phyloP scores from a whole-genome alignment of 805 yeast species.

The Candida silvicultrix region DNA sequence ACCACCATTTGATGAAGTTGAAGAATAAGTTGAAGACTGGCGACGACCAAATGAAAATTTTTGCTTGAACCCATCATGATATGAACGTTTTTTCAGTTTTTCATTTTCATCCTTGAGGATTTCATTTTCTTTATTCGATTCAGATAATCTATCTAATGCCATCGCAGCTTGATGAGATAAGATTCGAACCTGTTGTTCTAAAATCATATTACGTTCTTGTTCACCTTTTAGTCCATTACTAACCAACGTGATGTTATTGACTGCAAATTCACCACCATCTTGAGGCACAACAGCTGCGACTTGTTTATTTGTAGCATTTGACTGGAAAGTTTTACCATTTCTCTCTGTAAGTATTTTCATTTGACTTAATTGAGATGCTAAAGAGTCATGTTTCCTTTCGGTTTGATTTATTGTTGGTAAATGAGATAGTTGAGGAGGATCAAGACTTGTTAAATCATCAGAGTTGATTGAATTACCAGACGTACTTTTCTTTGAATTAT shows the following conservation, averaged over 20 bases:
- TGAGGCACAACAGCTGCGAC: no score
- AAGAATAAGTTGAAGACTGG: slow-evolving; percentile 9
- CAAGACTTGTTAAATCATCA: slow-evolving; percentile 2
- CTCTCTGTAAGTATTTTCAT: slow-evolving; percentile 1
- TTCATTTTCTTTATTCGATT: slow-evolving; percentile 15
- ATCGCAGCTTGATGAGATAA: slow-evolving; percentile 20
- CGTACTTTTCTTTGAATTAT: slow-evolving; percentile 1
- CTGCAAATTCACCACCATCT: slow-evolving; percentile 8
- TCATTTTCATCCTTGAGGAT: slow-evolving; percentile 12
- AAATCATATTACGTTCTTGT: slow-evolving; percentile 18
- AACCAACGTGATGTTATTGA: slow-evolving; percentile 7
- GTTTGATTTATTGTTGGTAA: neutral
- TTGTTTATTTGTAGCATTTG: slow-evolving; percentile 5
- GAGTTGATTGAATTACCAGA: neutral
- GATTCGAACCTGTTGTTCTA: slow-evolving; percentile 21
- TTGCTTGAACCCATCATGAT: slow-evolving; percentile 1
- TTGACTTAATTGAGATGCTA: neutral
- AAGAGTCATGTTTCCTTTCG: neutral
- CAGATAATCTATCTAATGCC: slow-evolving; percentile 20
- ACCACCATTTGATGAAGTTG: slow-evolving; percentile 1
- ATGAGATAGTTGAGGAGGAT: slow-evolving; percentile 1
- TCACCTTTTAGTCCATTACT: slow-evolving; percentile 18
- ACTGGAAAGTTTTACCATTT: slow-evolving; percentile 7
- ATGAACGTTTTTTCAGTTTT: slow-evolving; percentile 2
- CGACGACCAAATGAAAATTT: slow-evolving; percentile 7